Evolutionary conservation across 106 monocot species (phyloP).

Genomic region (Platanthera zijinensis): DNA sequence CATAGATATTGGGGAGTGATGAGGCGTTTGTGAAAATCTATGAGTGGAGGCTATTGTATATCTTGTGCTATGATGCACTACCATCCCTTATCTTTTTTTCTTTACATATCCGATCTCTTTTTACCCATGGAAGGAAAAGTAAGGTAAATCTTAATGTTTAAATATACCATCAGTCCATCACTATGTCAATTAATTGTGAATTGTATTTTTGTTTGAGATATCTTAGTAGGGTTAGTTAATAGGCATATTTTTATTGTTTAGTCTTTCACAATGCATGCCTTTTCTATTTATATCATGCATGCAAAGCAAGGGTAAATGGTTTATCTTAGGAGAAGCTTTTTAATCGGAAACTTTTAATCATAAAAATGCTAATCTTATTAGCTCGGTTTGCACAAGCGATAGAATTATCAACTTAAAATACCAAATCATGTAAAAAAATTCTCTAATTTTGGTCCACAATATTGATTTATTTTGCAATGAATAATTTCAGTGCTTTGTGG

Average conservation of each 20-base stretch:
- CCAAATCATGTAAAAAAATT: neutral
- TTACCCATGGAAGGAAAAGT: neutral
- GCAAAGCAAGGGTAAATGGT: neutral
- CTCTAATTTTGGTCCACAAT: neutral
- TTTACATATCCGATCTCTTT: neutral
- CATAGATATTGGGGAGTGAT: too few species aligned
- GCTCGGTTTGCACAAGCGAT: neutral
- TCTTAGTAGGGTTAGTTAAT: neutral
- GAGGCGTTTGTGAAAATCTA: too few species aligned
- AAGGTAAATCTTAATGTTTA: neutral
- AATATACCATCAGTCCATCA: too few species aligned
- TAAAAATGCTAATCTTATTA: neutral
- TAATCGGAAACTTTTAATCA: neutral
- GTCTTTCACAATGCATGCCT: neutral
- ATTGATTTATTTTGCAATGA: neutral
- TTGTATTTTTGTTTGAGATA: neutral
- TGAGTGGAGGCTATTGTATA: too few species aligned
- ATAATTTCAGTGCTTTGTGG: slow-evolving; percentile 8
- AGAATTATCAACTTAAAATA: neutral
- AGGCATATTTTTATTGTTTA: neutral
- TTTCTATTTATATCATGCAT: neutral
- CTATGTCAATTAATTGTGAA: neutral
- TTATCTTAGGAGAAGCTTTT: neutral
- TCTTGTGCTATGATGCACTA: neutral
- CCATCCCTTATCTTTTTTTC: neutral